Conservation (phyloP, 345 rosid genomes). For the Firmiana major region DNA sequence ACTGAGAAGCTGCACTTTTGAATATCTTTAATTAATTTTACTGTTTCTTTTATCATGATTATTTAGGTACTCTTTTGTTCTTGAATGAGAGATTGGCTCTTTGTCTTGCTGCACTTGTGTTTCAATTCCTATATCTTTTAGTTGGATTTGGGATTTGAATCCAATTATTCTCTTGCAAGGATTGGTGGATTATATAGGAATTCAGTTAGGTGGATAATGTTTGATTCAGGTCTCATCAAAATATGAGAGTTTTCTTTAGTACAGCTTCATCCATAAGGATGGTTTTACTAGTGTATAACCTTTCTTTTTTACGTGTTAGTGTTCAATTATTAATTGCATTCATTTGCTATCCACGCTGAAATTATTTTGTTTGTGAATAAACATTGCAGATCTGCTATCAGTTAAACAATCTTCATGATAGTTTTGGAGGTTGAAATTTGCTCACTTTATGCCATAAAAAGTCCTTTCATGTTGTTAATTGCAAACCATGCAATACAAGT, state of each 20-base stretch:
- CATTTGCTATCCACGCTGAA: not conserved
- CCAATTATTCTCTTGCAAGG: not conserved
- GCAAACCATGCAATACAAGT: not conserved
- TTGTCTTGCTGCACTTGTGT: not conserved
- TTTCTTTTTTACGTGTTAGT: not conserved
- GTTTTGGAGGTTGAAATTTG: not conserved
- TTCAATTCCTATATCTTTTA: not conserved
- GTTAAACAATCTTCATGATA: not conserved
- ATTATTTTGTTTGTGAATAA: not conserved
- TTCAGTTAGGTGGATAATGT: not conserved
- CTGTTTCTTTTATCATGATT: not conserved
- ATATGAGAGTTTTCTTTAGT: not conserved
- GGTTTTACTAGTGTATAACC: not conserved
- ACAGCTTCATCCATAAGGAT: not conserved
- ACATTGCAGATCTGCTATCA: not conserved
- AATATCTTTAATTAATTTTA: too few relatives aligned
- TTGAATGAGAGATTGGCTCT: not conserved
- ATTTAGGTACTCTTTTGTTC: not conserved
- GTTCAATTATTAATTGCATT: not conserved
- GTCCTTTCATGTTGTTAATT: not conserved
- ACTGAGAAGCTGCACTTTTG: not conserved
- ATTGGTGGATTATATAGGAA: not conserved
- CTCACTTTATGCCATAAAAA: not conserved
- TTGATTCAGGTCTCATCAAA: not conserved
- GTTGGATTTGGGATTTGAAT: constrained; percentile 9